Evolutionary conservation across 768 basidiomycete genomes (phyloP).

Genomic region (Phylloporus rhodoxanthus): DNA sequence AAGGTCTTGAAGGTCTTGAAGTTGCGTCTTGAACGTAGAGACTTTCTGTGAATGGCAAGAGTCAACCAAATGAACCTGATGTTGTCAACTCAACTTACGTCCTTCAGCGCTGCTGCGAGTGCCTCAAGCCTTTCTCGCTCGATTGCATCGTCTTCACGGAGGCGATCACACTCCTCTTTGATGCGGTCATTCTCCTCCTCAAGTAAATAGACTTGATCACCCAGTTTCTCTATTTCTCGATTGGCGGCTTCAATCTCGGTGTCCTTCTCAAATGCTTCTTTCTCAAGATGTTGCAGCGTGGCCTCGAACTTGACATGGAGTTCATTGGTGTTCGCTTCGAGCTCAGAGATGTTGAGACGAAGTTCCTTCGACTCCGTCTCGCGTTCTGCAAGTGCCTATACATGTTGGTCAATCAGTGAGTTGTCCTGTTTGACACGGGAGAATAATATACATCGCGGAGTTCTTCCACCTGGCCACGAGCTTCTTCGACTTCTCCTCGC

Average conservation of each 20-base stretch:
- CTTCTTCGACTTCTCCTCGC: constrained; percentile 83
- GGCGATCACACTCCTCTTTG: constrained; percentile 61
- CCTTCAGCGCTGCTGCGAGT: constrained; percentile 70
- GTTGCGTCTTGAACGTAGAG: constrained; percentile 51
- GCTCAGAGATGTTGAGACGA: constrained; percentile 65
- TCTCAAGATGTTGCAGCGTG: constrained; percentile 69
- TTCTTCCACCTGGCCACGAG: constrained; percentile 72
- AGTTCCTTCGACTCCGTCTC: constrained; percentile 75
- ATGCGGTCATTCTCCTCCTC: constrained; percentile 83
- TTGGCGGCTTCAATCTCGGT: constrained; percentile 68
- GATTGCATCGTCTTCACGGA: constrained; percentile 67
- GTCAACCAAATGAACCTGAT: background rate
- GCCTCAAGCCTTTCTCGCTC: constrained; percentile 65
- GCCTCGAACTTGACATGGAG: constrained; percentile 70
- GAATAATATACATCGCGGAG: constrained; percentile 54
- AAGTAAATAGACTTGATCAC: constrained; percentile 73
- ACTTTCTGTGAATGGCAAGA: constrained; percentile 52
- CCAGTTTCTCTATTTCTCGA: constrained; percentile 72
- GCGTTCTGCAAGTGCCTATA: constrained; percentile 67
- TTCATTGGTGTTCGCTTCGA: constrained; percentile 66
- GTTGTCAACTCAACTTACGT: constrained; percentile 40
- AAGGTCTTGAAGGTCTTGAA: constrained; percentile 57
- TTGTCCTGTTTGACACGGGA: background rate
- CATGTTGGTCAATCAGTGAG: constrained; percentile 1
- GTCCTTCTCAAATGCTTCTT: constrained; percentile 75